Evolutionary conservation across 305 asterid species (phyloP).

Genomic region (Rubia balearica): DNA sequence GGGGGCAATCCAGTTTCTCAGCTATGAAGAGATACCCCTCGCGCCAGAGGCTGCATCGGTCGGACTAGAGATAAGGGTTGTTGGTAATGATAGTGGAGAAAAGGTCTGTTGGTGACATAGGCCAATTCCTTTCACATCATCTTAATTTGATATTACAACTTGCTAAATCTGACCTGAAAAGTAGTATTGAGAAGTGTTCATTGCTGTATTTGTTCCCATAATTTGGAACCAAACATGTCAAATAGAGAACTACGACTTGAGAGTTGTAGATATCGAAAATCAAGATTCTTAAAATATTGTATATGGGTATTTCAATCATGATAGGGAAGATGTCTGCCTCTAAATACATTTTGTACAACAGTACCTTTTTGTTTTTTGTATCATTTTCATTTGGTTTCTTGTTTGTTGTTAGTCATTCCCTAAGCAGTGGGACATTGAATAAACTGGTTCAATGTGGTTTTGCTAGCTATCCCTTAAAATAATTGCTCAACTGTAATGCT

Average conservation of each 20-base stretch:
- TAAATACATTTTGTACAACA: neutral
- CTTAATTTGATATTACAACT: neutral
- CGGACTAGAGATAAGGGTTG: slow-evolving; percentile 97
- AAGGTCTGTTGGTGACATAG: slow-evolving; percentile 44
- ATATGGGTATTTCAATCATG: neutral
- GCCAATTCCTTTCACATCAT: neutral
- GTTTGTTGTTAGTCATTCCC: neutral
- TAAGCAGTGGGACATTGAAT: neutral
- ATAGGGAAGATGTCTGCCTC: neutral
- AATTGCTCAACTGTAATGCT: neutral
- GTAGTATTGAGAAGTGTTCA: neutral
- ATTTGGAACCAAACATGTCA: too few relatives aligned
- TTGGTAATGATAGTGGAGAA: slow-evolving; percentile 99
- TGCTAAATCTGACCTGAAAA: neutral
- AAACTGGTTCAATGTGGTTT: neutral
- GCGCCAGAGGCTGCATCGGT: slow-evolving; percentile 97
- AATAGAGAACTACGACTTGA: neutral
- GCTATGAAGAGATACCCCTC: slow-evolving; percentile 93
- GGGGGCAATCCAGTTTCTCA: slow-evolving; percentile 79
- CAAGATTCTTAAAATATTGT: neutral
- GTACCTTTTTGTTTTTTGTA: too few relatives aligned
- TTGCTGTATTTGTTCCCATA: neutral
- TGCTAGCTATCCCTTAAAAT: neutral
- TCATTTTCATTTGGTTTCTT: neutral
- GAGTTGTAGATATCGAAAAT: neutral